These are phyloP conservation scores for Pythium aquatile DNA, from an alignment of 352 stramenopile species.

Conservation along the genomic window DNA sequence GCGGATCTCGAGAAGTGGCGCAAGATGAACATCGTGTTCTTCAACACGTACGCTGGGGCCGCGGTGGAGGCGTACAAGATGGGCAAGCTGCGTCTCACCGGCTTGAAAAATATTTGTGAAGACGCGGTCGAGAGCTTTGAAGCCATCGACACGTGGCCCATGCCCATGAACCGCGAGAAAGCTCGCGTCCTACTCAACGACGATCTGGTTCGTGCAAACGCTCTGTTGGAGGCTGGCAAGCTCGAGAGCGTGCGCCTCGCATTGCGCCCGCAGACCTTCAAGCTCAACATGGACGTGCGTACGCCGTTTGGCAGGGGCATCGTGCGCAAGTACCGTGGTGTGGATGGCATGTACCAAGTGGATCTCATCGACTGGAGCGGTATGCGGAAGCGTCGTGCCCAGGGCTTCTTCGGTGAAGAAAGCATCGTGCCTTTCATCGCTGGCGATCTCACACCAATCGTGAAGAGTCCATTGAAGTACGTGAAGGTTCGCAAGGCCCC, in stretches of 20 bases:
- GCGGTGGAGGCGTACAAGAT: slow-evolving; percentile 73
- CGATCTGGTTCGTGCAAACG: slow-evolving; percentile 64
- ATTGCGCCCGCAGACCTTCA: slow-evolving; percentile 63
- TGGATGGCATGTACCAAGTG: slow-evolving; percentile 82
- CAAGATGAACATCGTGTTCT: slow-evolving; percentile 90
- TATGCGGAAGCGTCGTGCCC: slow-evolving; percentile 40
- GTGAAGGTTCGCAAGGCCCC: slow-evolving; percentile 51
- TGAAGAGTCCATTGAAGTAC: slow-evolving; percentile 52
- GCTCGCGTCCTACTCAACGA: slow-evolving; percentile 63
- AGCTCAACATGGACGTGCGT: slow-evolving; percentile 52
- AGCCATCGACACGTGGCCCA: slow-evolving; percentile 55
- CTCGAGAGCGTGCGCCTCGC: slow-evolving; percentile 38
- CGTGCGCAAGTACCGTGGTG: slow-evolving; percentile 60
- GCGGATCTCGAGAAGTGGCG: slow-evolving; percentile 75
- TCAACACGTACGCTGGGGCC: slow-evolving; percentile 88
- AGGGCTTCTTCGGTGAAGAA: slow-evolving; percentile 59
- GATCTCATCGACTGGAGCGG: slow-evolving; percentile 70
- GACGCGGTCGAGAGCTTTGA: slow-evolving; percentile 54
- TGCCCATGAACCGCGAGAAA: slow-evolving; percentile 53
- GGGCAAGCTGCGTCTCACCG: slow-evolving; percentile 62
- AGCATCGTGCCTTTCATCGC: slow-evolving; percentile 43
- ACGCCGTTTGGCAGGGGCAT: slow-evolving; percentile 68
- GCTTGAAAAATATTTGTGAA: slow-evolving; percentile 70
- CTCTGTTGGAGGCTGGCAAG: slow-evolving; percentile 38
- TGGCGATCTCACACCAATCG: slow-evolving; percentile 36